Conservation (phyloP, 768 basidiomycete genomes). For the Panus rudis region DNA sequence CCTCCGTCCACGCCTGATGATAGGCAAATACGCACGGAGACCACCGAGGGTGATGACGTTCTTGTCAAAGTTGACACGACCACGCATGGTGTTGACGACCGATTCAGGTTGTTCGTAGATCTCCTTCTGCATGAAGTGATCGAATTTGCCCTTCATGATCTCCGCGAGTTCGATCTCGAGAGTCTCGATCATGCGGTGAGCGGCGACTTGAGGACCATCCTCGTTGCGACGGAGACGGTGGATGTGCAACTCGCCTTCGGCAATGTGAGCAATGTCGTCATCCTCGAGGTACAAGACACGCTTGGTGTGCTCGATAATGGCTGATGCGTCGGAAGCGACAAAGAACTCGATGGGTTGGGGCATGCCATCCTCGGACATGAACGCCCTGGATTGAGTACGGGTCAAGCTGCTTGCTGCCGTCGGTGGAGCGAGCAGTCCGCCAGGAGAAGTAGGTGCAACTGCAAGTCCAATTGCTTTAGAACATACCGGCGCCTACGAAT, state of each 20-base stretch:
- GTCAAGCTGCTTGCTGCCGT: slow-evolving; percentile 68
- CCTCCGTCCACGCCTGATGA: slow-evolving; percentile 90
- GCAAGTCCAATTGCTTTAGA: slow-evolving; percentile 13
- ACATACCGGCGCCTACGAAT: neutral
- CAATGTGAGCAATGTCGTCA: slow-evolving; percentile 97
- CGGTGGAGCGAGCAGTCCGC: slow-evolving; percentile 63
- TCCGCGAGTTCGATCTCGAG: slow-evolving; percentile 99
- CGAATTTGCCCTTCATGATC: slow-evolving; percentile 99
- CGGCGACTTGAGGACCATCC: slow-evolving; percentile 53
- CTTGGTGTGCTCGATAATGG: slow-evolving; percentile 98
- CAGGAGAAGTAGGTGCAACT: slow-evolving; percentile 39
- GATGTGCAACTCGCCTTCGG: slow-evolving; percentile 96
- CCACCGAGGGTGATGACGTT: slow-evolving; percentile 92
- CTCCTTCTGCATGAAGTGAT: slow-evolving; percentile 99
- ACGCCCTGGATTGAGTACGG: slow-evolving; percentile 93
- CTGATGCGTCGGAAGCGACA: slow-evolving; percentile 94
- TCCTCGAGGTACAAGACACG: slow-evolving; percentile 98
- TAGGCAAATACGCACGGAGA: slow-evolving; percentile 88
- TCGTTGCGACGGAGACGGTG: slow-evolving; percentile 92
- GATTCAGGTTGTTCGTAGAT: slow-evolving; percentile 99
- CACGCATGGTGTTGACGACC: slow-evolving; percentile 99
- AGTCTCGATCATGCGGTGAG: slow-evolving; percentile 93
- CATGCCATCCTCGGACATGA: slow-evolving; percentile 97
- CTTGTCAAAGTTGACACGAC: slow-evolving; percentile 96
- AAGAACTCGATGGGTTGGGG: slow-evolving; percentile 99